Conservation (phyloP, 192 early-diverging fungal species). For the Physocladia obscura region DNA sequence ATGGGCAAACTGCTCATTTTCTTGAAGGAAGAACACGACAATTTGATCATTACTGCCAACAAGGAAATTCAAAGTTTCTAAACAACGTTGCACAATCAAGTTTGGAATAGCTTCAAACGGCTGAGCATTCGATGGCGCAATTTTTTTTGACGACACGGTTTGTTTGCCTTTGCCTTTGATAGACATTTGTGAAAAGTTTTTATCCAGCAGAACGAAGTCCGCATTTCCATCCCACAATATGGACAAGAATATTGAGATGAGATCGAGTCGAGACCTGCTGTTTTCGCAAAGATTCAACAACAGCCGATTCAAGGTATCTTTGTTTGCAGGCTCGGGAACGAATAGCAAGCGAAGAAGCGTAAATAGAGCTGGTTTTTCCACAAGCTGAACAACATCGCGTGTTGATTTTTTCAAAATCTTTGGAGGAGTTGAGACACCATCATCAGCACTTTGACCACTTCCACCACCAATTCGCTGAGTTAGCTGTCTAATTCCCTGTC, state of each 20-base stretch:
- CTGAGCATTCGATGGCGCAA: slow-evolving; percentile 21
- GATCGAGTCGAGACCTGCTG: slow-evolving; percentile 75
- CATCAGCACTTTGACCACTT: background rate
- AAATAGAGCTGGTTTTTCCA: slow-evolving; percentile 77
- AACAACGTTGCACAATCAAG: slow-evolving; percentile 83
- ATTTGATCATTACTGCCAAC: slow-evolving; percentile 76
- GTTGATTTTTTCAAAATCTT: slow-evolving; percentile 32
- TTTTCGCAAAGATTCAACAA: slow-evolving; percentile 88
- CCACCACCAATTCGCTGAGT: background rate
- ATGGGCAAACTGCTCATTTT: slow-evolving; percentile 58
- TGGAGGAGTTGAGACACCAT: background rate
- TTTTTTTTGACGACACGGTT: slow-evolving; percentile 37
- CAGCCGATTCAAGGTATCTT: slow-evolving; percentile 63
- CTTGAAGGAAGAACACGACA: slow-evolving; percentile 74
- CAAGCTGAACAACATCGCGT: slow-evolving; percentile 75
- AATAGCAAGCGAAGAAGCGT: slow-evolving; percentile 86
- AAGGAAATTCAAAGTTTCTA: slow-evolving; percentile 80
- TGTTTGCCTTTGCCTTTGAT: slow-evolving; percentile 56
- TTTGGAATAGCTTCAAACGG: slow-evolving; percentile 72
- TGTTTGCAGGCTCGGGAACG: slow-evolving; percentile 73
- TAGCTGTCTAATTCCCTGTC: background rate
- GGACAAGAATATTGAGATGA: slow-evolving; percentile 82
- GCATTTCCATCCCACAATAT: slow-evolving; percentile 80
- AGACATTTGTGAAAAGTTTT: slow-evolving; percentile 73
- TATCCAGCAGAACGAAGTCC: slow-evolving; percentile 74